Conservation (phyloP, 2,329 filamentous ascomycete species). For the Stemphylium vesicarium region DNA sequence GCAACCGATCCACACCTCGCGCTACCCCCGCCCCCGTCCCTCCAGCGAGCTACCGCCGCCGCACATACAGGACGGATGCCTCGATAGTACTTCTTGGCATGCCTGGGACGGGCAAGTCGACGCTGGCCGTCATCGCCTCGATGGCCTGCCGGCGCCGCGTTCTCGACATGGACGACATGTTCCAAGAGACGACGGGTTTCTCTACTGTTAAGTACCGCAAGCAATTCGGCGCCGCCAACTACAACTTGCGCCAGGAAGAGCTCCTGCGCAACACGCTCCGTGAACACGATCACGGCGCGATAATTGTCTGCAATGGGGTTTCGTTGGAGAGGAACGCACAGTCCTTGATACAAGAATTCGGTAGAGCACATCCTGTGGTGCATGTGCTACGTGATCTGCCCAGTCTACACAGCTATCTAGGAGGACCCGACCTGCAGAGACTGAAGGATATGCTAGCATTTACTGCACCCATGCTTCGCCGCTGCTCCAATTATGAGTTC, state of each 20-base stretch:
- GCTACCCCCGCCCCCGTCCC: slow-evolving; percentile 32
- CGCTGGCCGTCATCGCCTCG: slow-evolving; percentile 75
- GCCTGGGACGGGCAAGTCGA: slow-evolving; percentile 76
- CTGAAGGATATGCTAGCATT: slow-evolving; percentile 65
- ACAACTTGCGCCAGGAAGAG: slow-evolving; percentile 67
- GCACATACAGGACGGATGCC: slow-evolving; percentile 64
- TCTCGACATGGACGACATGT: slow-evolving; percentile 72
- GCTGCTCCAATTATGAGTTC: slow-evolving; percentile 76
- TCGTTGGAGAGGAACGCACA: slow-evolving; percentile 71
- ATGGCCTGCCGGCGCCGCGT: slow-evolving; percentile 72
- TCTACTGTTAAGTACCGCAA: slow-evolving; percentile 70
- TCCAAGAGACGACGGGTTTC: slow-evolving; percentile 68
- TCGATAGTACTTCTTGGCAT: slow-evolving; percentile 77
- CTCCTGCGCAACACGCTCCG: slow-evolving; percentile 66
- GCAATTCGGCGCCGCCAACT: slow-evolving; percentile 65
- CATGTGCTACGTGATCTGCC: slow-evolving; percentile 70
- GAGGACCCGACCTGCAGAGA: slow-evolving; percentile 60
- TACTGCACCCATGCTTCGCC: slow-evolving; percentile 65
- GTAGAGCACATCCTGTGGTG: slow-evolving; percentile 71
- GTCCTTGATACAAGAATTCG: slow-evolving; percentile 66
- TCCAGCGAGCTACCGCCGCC: slow-evolving; percentile 31
- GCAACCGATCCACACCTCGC: slow-evolving; percentile 37
- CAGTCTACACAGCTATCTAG: slow-evolving; percentile 68
- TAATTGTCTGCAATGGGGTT: slow-evolving; percentile 74
- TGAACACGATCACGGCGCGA: slow-evolving; percentile 64